Evolutionary conservation across 129 eudicot genomes (phyloP).

Genomic region (Ambrosia artemisiifolia): DNA sequence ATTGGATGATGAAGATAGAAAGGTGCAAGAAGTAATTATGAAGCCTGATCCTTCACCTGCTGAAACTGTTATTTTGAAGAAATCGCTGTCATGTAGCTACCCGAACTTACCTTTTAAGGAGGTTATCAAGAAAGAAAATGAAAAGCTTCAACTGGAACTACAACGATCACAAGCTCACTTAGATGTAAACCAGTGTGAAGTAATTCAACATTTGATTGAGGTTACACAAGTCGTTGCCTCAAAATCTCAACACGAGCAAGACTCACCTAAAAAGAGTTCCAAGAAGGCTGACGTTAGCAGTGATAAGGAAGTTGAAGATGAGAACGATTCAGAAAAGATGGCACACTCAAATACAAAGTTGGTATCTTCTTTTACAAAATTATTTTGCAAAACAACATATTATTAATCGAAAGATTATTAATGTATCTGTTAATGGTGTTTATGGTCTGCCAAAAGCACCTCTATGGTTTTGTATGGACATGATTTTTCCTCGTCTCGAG

Average conservation of each 20-base stretch:
- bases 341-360: slow-evolving; percentile 59
- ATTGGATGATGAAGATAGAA: slow-evolving; percentile 84
- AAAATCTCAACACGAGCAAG: slow-evolving; percentile 47
- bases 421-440: neutral
- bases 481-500: slow-evolving; percentile 51
- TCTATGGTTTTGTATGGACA: slow-evolving; percentile 63
- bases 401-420: neutral
- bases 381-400: neutral
- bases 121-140: slow-evolving; percentile 70
- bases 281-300: slow-evolving; percentile 40
- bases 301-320: slow-evolving; percentile 42
- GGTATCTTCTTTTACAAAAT: slow-evolving; percentile 10
- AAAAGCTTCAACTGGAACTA: slow-evolving; percentile 83
- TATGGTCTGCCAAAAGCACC: slow-evolving; percentile 50
- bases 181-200: slow-evolving; percentile 88
- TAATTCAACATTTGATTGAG: slow-evolving; percentile 79
- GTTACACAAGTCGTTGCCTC: slow-evolving; percentile 80
- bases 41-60: slow-evolving; percentile 70
- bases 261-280: slow-evolving; percentile 45
- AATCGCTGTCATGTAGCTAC: slow-evolving; percentile 88
- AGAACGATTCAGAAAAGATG: slow-evolving; percentile 34
- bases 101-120: slow-evolving; percentile 75
- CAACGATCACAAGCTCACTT: slow-evolving; percentile 82
- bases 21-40: slow-evolving; percentile 77
- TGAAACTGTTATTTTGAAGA: slow-evolving; percentile 66